Conservation (phyloP, 352 stramenopile species). For the Salisapilia sapeloensis region DNA sequence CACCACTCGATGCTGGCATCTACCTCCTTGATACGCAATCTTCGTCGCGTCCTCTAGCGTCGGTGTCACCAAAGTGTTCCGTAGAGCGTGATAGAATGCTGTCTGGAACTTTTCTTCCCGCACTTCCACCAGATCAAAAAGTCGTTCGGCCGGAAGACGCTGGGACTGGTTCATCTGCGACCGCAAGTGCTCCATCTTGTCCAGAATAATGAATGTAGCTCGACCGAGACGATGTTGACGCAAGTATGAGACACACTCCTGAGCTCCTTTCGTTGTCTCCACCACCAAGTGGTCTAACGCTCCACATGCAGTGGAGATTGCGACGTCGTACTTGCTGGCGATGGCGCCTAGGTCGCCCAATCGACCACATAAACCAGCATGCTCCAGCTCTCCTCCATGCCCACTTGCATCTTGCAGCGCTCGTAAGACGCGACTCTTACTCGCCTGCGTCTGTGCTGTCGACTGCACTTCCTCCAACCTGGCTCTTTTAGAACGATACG, state of each 20-base stretch:
- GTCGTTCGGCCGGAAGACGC: slow-evolving; percentile 30
- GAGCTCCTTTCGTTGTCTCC: slow-evolving; percentile 88
- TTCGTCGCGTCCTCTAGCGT: slow-evolving; percentile 87
- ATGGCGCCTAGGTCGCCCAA: slow-evolving; percentile 96
- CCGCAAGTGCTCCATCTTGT: slow-evolving; percentile 86
- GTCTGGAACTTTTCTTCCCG: slow-evolving; percentile 80
- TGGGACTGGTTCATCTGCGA: slow-evolving; percentile 55
- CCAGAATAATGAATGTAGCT: slow-evolving; percentile 96
- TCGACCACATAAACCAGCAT: slow-evolving; percentile 88
- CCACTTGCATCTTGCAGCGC: slow-evolving; percentile 84
- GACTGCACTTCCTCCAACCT: slow-evolving; percentile 68
- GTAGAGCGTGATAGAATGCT: slow-evolving; percentile 94
- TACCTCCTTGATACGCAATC: slow-evolving; percentile 85
- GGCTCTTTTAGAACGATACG: slow-evolving; percentile 43
- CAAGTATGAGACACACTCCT: slow-evolving; percentile 93
- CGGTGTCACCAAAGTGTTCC: slow-evolving; percentile 94
- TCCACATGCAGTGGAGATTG: slow-evolving; percentile 94
- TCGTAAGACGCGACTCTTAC: slow-evolving; percentile 64
- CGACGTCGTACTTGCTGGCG: slow-evolving; percentile 92
- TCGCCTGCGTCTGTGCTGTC: slow-evolving; percentile 47
- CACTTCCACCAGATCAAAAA: slow-evolving; percentile 83
- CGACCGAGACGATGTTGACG: slow-evolving; percentile 90
- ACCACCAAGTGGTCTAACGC: slow-evolving; percentile 96
- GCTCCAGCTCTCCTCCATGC: slow-evolving; percentile 79
- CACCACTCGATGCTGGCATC: slow-evolving; percentile 94